These are phyloP conservation scores for Alliaria petiolata DNA, from an alignment of 345 rosid genomes.

Conservation along the genomic window DNA sequence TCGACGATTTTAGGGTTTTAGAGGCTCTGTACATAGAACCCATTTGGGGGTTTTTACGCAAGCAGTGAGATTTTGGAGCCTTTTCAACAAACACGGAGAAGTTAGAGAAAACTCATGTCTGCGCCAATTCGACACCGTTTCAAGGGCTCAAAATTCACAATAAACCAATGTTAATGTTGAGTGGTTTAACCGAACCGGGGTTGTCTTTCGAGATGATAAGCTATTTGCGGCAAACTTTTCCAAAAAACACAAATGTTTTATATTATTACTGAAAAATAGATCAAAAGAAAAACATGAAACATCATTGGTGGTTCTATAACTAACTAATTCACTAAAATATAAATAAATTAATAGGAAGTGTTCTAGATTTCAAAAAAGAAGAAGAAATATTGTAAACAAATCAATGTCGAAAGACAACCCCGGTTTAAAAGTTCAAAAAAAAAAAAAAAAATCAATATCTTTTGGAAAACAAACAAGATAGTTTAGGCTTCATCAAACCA, in stretches of 20 bases:
- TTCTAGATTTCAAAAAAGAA: not conserved
- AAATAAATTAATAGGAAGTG: not conserved
- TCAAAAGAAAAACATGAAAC: too few species aligned
- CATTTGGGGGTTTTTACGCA: conserved; percentile 47
- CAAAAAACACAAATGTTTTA: too few species aligned
- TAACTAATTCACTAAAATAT: not conserved
- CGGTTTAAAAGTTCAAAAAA: too few species aligned
- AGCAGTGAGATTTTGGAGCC: conserved; percentile 1
- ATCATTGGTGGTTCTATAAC: not conserved
- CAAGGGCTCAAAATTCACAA: not conserved
- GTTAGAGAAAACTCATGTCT: not conserved
- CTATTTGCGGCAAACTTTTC: too few species aligned
- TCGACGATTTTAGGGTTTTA: conserved; percentile 45
- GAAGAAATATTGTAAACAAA: too few species aligned
- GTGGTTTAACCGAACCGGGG: conserved; percentile 7
- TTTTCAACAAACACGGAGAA: not conserved
- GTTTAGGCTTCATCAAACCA: conserved; percentile 28
- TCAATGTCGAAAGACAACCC: too few species aligned
- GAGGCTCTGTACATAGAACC: conserved; percentile 53
- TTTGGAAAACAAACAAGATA: conserved; percentile 28
- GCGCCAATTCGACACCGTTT: not conserved
- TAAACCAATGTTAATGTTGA: not conserved
- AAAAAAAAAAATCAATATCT: too few species aligned
- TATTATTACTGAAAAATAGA: too few species aligned
- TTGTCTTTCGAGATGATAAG: not conserved